phyloP scores from a whole-genome alignment of 192 early-diverging fungal species.

The Chytriomyces sp. region DNA sequence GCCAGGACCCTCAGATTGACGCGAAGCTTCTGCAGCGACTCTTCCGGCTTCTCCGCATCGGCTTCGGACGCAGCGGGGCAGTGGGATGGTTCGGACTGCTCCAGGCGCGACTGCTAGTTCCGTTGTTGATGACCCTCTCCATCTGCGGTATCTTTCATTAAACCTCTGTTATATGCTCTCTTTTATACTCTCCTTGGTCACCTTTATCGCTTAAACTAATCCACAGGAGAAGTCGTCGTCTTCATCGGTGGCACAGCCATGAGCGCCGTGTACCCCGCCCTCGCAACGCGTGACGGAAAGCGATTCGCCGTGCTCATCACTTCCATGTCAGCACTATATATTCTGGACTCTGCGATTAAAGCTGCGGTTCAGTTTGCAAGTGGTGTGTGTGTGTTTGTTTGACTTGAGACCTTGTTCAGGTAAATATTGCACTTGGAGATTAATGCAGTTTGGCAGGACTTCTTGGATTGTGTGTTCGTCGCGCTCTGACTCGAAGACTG shows the following conservation, averaged over 20 bases:
- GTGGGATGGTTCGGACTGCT: background rate
- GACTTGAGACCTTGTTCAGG: conserved; percentile 14
- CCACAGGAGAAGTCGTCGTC: background rate
- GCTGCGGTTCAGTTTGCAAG: conserved; percentile 40
- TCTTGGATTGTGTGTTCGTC: conserved; percentile 65
- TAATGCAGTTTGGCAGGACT: conserved; percentile 43
- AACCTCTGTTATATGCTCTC: background rate
- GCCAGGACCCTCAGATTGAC: background rate
- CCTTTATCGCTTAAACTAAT: background rate
- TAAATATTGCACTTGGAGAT: conserved; percentile 63
- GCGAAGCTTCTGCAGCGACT: background rate
- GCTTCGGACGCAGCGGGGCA: background rate
- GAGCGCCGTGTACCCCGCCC: conserved; percentile 73
- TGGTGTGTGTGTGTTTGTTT: background rate
- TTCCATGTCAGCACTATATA: conserved; percentile 26
- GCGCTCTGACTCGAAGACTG: conserved; percentile 63
- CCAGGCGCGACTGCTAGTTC: background rate
- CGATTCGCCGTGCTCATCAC: conserved; percentile 61
- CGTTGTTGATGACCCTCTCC: background rate
- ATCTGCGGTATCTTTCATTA: background rate
- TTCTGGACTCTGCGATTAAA: conserved; percentile 1
- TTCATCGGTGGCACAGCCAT: conserved; percentile 60
- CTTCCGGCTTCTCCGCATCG: background rate
- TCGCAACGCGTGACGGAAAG: conserved; percentile 64
- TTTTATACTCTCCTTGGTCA: background rate